Evolutionary conservation across 1,284 basidiomycete species (phyloP), one percentile per base, ranked within the genome.

Genomic region (Cryptococcus depauperatus): DNA sequence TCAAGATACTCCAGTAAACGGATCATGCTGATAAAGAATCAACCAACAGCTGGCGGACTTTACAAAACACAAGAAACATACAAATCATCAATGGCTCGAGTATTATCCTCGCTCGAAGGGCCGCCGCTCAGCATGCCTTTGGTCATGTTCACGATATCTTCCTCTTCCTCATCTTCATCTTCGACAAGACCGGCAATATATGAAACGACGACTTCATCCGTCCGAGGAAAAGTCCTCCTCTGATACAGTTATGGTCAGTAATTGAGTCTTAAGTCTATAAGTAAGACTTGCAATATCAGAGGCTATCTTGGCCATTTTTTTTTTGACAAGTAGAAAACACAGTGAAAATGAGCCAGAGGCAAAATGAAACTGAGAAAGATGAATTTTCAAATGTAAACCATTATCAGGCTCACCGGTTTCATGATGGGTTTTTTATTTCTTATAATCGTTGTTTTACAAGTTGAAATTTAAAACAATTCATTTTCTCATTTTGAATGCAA

Each of bases 161-260:
- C 87, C 53, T 70, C 63, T 43, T 90, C 87, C 68, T 89, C 87
- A 39, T 86, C 84, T 26, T 89, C 89, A 67, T 93, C 91, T 64
- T 96, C 92, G 46, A 91, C 79, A 41, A 96, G 79, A 29, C 90
- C 91, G 19, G 87, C 78, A 39, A 97, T 81, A 68, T 97, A 97
- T 54, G 90, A 84, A 16, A 96, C 83, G 54, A 97, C 81, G 47
- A 92, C 81, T 60, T 93, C 88, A 67, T 97, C 91, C 25, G 89
- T 85, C n/a, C 81, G 82, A 3, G 90, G 88, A 51, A 96, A 81
- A 26, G 76, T 77, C 25, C 76, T 74, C 30, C 87, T 79, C 69
- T 71, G 46, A 3, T 11, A 35, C 6, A 18, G 4, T n/a, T 33
- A 53, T 45, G 52, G 44, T 40, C 21, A 3, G 30, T 18, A 16